phyloP scores from a whole-genome alignment of 2,329 filamentous ascomycete species.

The Paramyrothecium sp. region DNA sequence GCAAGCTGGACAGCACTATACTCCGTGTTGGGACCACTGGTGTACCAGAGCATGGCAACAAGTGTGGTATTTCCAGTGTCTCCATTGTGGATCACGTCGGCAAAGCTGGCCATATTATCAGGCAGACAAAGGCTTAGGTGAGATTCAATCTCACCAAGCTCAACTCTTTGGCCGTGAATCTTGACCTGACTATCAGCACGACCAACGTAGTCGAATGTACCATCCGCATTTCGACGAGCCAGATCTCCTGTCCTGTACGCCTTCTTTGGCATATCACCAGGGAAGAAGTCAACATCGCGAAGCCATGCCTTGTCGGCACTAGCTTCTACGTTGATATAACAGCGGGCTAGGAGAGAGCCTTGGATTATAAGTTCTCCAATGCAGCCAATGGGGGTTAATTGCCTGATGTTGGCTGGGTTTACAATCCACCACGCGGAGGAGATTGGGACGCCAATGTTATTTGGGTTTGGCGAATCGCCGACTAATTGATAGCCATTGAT shows the following conservation, averaged over 20 bases:
- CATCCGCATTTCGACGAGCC: conserved; percentile 27
- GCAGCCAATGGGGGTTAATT: conserved; percentile 15
- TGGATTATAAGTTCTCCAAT: conserved; percentile 25
- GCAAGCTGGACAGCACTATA: background rate
- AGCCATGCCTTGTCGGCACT: conserved; percentile 8
- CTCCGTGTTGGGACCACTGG: background rate
- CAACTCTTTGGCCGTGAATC: conserved; percentile 52
- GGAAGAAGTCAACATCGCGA: background rate
- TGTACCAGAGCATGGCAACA: background rate
- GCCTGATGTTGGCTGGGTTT: conserved; percentile 9
- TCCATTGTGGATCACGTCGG: background rate
- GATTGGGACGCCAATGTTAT: conserved; percentile 3
- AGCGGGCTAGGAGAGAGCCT: conserved; percentile 17
- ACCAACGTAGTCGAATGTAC: conserved; percentile 39
- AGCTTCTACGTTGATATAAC: conserved; percentile 16
- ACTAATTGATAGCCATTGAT: background rate
- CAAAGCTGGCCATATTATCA: background rate
- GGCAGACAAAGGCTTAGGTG: background rate
- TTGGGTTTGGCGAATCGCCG: background rate
- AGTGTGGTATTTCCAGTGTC: background rate
- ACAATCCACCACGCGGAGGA: conserved; percentile 17
- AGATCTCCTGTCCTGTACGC: conserved; percentile 16
- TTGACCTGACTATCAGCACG: conserved; percentile 57
- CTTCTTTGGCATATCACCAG: conserved; percentile 4
- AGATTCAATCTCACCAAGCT: conserved; percentile 27